Evolutionary conservation across 1,284 basidiomycete species (phyloP).

Genomic region (Heimioporus retisporus): DNA sequence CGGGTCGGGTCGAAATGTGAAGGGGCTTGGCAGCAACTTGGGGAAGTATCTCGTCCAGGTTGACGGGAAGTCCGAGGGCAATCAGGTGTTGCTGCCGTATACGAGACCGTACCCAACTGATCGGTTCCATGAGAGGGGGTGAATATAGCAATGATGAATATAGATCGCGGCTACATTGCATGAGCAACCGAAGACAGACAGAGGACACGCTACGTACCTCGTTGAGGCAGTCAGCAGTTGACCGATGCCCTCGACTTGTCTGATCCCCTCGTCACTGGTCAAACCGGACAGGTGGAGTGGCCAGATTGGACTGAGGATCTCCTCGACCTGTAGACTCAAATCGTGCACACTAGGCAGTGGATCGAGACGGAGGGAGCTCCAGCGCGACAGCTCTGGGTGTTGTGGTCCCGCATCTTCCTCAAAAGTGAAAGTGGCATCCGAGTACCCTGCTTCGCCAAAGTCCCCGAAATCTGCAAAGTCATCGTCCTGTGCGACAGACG

Average conservation of each 20-base stretch:
- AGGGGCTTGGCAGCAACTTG: constrained; percentile 76
- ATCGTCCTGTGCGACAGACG: constrained; percentile 62
- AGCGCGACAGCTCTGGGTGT: constrained; percentile 57
- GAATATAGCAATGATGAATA: constrained; percentile 76
- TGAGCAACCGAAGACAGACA: constrained; percentile 39
- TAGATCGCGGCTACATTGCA: constrained; percentile 71
- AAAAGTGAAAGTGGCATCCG: constrained; percentile 47
- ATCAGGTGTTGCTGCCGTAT: constrained; percentile 92
- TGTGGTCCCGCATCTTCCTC: constrained; percentile 51
- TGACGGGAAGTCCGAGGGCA: constrained; percentile 91
- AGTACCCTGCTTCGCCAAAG: constrained; percentile 74
- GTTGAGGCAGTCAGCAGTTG: constrained; percentile 81
- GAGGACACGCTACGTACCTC: constrained; percentile 62
- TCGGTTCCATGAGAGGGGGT: constrained; percentile 76
- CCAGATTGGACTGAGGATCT: constrained; percentile 77
- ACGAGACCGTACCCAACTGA: constrained; percentile 93
- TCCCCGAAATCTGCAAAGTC: constrained; percentile 92
- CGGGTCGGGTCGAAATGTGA: constrained; percentile 84
- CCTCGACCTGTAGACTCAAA: constrained; percentile 70
- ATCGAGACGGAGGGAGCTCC: constrained; percentile 74
- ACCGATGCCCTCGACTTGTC: constrained; percentile 82
- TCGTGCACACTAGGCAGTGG: constrained; percentile 69
- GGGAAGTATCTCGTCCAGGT: constrained; percentile 91
- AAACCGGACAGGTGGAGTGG: constrained; percentile 58
- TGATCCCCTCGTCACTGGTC: constrained; percentile 78